These are phyloP conservation scores for Pythium scleroteichum DNA, from an alignment of 352 stramenopile genomes.

Conservation along the genomic window DNA sequence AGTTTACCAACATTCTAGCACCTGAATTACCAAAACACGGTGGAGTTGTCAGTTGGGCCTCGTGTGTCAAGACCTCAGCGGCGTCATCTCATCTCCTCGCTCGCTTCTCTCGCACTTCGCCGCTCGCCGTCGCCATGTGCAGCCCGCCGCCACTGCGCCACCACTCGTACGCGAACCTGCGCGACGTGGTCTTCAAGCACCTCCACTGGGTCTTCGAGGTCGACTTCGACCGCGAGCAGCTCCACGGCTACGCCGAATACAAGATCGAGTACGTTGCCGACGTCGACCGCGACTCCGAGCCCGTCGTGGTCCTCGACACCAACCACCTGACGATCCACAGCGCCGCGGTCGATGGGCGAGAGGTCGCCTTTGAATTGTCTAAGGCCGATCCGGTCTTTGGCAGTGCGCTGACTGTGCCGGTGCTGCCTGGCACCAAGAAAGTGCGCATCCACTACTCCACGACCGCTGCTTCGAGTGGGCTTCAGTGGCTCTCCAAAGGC, in stretches of 20 bases:
- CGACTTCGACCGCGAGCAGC: conserved; percentile 73
- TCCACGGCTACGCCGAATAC: conserved; percentile 84
- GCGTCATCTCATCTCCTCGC: conserved; percentile 1
- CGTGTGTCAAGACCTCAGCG: not conserved
- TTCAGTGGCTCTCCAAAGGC: conserved; percentile 69
- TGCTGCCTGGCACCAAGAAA: conserved; percentile 43
- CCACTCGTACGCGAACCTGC: conserved; percentile 84
- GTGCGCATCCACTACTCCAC: conserved; percentile 74
- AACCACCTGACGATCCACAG: conserved; percentile 72
- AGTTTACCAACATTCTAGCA: too few species aligned
- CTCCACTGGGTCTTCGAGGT: conserved; percentile 79
- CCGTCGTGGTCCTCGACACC: conserved; percentile 83
- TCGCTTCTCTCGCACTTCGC: not conserved
- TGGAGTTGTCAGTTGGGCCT: not conserved
- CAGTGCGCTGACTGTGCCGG: conserved; percentile 30
- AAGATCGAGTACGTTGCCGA: conserved; percentile 45
- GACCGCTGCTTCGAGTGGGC: conserved; percentile 11
- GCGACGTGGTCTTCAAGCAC: conserved; percentile 77
- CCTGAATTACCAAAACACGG: not conserved
- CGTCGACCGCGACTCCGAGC: conserved; percentile 36
- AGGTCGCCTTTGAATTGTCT: conserved; percentile 34
- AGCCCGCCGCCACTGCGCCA: conserved; percentile 14
- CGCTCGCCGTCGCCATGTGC: not conserved
- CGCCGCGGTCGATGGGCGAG: conserved; percentile 47
- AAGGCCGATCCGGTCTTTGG: conserved; percentile 62